Percentiles rank a stretch among this genome's conserved stretches.
Conservation (phyloP, 176 grass and related monocot genomes). For the Zoysia pacifica region DNA sequence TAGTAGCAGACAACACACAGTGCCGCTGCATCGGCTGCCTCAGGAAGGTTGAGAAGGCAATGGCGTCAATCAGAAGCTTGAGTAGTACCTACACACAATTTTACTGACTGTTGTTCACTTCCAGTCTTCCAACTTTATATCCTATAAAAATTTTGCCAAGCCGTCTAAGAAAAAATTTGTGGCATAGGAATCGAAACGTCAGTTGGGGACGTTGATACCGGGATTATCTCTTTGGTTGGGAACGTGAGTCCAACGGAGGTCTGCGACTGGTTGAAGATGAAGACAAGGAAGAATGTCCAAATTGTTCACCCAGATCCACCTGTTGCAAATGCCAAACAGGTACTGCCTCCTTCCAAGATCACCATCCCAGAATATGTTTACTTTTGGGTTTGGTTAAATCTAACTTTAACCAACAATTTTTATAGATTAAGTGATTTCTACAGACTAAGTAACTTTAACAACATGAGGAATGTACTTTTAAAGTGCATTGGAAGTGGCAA, state of each 20-base stretch:
- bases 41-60: slow-evolving; percentile 47
- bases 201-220: slow-evolving; percentile 25
- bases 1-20: slow-evolving; percentile 29
- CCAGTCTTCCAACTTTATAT: neutral
- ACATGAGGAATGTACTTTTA: neutral
- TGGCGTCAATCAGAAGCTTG: slow-evolving; percentile 33
- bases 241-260: slow-evolving; percentile 37
- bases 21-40: slow-evolving; percentile 49
- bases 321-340: slow-evolving; percentile 23
- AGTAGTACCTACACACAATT: neutral
- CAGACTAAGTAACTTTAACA: no score
- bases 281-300: slow-evolving; percentile 42
- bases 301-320: slow-evolving; percentile 18
- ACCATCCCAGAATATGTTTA: no score
- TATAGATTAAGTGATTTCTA: no score
- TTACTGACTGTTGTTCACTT: neutral
- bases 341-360: neutral
- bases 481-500: neutral
- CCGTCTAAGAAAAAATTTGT: neutral
- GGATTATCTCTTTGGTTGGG: slow-evolving; percentile 32
- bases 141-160: neutral
- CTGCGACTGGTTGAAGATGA: slow-evolving; percentile 43
- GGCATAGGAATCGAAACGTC: slow-evolving; percentile 27
- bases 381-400: no score
- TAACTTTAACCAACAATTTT: no score